Conservation (phyloP, 495 filamentous ascomycete genomes). For the Astrothelium macrocarpum region DNA sequence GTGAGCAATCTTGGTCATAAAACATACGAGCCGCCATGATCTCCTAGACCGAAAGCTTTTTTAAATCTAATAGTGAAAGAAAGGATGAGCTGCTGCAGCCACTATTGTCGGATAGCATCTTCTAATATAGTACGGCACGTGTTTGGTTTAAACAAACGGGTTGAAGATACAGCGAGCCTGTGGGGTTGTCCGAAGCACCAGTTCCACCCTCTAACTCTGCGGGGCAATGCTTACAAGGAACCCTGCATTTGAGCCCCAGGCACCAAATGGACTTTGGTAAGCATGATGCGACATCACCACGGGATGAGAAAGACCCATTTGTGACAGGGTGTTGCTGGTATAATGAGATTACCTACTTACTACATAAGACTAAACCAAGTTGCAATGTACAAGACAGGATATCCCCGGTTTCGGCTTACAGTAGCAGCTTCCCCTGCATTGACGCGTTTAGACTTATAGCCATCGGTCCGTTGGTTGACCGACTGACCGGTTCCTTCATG, state of each 20-base stretch:
- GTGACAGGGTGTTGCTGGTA: too few species aligned
- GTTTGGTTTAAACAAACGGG: background rate
- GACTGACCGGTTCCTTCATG: background rate
- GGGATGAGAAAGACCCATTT: too few species aligned
- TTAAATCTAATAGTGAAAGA: background rate
- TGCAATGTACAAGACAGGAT: too few species aligned
- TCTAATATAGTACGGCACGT: background rate
- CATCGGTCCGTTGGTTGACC: background rate
- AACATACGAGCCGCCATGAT: conserved; percentile 14
- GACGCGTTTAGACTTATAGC: too few species aligned
- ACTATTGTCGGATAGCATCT: background rate
- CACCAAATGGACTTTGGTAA: too few species aligned
- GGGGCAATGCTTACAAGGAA: background rate
- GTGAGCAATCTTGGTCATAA: conserved; percentile 16
- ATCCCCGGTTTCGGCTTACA: too few species aligned
- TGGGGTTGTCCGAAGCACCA: background rate
- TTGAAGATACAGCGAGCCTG: conserved; percentile 2
- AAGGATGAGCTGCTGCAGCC: background rate
- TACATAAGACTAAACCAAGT: too few species aligned
- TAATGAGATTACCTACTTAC: too few species aligned
- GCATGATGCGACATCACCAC: too few species aligned
- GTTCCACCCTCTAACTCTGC: background rate
- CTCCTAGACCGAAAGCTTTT: background rate
- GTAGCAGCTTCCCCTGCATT: too few species aligned
- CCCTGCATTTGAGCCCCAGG: background rate